Evolutionary conservation across 805 yeast genomes (phyloP).

Genomic region (Grigorovia transvaalensis): DNA sequence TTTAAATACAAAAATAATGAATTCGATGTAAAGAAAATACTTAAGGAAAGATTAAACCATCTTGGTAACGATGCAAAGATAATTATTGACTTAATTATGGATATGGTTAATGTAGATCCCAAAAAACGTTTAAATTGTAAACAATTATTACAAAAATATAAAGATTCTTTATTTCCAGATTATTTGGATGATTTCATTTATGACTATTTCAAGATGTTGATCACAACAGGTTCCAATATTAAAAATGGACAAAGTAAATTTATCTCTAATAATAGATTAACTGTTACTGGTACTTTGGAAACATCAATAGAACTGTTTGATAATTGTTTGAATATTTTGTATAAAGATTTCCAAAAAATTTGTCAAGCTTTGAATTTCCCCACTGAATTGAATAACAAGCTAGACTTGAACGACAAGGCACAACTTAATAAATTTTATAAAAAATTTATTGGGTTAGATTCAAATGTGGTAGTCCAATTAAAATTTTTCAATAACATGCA

Average conservation of each 20-base stretch:
- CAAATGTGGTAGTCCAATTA: not conserved
- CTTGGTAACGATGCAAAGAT: conserved; percentile 28
- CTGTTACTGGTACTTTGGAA: conserved; percentile 9
- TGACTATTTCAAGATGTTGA: conserved; percentile 46
- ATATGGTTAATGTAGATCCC: conserved; percentile 62
- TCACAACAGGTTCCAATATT: conserved; percentile 15
- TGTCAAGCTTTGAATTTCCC: conserved; percentile 18
- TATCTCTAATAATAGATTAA: conserved; percentile 7
- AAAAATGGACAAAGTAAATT: not conserved
- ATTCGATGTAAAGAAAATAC: conserved; percentile 37
- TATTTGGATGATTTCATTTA: conserved; percentile 60
- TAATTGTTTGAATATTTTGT: conserved; percentile 41
- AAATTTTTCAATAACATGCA: not conserved
- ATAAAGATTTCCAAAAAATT: conserved; percentile 43
- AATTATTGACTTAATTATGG: conserved; percentile 44
- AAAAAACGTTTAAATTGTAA: conserved; percentile 44
- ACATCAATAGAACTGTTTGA: conserved; percentile 14
- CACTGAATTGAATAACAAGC: not conserved
- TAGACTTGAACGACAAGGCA: not conserved
- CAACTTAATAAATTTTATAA: not conserved
- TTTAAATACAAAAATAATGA: conserved; percentile 71
- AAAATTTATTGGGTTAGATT: not conserved
- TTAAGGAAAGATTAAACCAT: conserved; percentile 30
- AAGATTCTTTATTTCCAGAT: conserved; percentile 49
- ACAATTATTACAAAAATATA: conserved; percentile 41